phyloP scores from a whole-genome alignment of 169 alveolate genomes.

The Plasmodium cynomolgi region DNA sequence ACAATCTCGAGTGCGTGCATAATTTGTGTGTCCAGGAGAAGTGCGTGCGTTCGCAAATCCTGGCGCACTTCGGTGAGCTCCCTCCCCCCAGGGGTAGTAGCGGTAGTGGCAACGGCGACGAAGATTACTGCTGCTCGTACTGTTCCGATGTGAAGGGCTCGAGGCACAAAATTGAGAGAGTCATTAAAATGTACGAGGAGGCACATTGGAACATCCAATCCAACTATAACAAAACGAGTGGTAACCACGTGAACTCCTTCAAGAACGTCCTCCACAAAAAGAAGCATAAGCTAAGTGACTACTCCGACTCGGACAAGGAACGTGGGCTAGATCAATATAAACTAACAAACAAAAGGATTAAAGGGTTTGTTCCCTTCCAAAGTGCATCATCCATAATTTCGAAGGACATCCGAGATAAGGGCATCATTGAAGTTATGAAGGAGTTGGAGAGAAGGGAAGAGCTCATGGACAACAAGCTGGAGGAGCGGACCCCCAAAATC shows the following conservation, averaged over 20 bases:
- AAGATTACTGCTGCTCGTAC: conserved; percentile 40
- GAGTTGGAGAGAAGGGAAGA: conserved; percentile 69
- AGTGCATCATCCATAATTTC: conserved; percentile 70
- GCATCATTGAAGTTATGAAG: conserved; percentile 64
- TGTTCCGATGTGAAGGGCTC: conserved; percentile 53
- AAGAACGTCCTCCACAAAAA: neutral
- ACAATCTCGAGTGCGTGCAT: conserved; percentile 60
- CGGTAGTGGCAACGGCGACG: neutral
- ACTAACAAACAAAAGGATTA: conserved; percentile 24
- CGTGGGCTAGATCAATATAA: neutral
- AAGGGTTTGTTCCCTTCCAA: conserved; percentile 66
- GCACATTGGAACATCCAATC: conserved; percentile 5
- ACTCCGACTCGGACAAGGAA: neutral
- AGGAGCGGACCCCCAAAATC: neutral
- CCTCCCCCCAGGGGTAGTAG: neutral
- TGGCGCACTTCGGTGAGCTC: conserved; percentile 40
- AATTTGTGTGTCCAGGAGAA: conserved; percentile 46
- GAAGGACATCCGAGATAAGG: conserved; percentile 41
- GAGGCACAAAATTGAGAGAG: conserved; percentile 13
- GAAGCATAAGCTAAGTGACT: conserved; percentile 4
- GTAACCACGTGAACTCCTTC: neutral
- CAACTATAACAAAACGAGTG: neutral
- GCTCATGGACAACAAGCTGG: conserved; percentile 4
- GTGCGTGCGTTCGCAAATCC: conserved; percentile 54
- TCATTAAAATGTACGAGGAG: conserved; percentile 14